A percentile compares a stretch with the other conserved stretches of the same genome.
Conservation (phyloP, 2,329 filamentous ascomycete genomes). For the Lithohypha guttulata region DNA sequence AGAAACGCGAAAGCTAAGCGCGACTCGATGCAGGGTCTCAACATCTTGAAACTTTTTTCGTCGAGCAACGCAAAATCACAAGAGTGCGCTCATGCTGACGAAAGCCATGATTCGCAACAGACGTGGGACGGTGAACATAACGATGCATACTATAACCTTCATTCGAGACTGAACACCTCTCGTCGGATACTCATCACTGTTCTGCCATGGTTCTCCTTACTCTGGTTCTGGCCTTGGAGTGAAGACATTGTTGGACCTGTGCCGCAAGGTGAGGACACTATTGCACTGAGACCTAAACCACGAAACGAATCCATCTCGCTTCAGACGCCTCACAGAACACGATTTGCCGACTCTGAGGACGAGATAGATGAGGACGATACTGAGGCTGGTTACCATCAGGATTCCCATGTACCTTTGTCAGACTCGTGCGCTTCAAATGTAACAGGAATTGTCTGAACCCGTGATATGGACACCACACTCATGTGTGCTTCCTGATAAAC, state of each 20-base stretch:
- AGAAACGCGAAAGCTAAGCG: not conserved
- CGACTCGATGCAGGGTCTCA: not conserved
- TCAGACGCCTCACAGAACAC: not conserved
- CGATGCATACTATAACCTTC: not conserved
- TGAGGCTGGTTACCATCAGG: constrained; percentile 2
- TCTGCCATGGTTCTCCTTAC: constrained; percentile 13
- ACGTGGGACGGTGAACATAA: not conserved
- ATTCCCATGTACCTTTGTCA: too few species aligned
- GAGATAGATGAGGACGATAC: not conserved
- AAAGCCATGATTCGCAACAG: not conserved
- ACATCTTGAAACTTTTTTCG: constrained; percentile 5
- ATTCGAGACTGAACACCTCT: not conserved
- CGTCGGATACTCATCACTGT: constrained; percentile 9
- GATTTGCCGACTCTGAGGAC: not conserved
- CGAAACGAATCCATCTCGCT: not conserved
- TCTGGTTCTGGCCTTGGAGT: constrained; percentile 9
- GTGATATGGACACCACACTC: too few species aligned
- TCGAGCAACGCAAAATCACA: too few species aligned
- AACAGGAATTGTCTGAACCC: too few species aligned
- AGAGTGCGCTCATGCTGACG: not conserved
- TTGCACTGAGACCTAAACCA: constrained; percentile 1
- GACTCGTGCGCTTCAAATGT: too few species aligned
- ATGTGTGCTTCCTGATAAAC: too few species aligned
- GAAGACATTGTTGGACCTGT: not conserved
- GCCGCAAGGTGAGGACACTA: not conserved